Evolutionary conservation across 2,329 filamentous ascomycete genomes (phyloP).

Genomic region (Microsporum audouinii): DNA sequence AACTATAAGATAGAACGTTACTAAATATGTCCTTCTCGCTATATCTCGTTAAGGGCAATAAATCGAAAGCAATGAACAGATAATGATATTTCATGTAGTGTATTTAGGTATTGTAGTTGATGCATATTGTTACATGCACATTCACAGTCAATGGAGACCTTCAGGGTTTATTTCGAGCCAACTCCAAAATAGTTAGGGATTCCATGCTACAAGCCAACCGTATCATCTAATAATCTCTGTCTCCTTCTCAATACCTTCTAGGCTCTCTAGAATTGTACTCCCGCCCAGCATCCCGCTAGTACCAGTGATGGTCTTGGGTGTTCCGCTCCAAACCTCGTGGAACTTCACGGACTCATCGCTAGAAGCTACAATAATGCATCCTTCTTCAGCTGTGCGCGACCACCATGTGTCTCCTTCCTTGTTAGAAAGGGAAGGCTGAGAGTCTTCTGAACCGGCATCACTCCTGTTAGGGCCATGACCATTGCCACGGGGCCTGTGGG

Average conservation of each 20-base stretch:
- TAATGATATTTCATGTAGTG: background rate
- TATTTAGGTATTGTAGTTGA: background rate
- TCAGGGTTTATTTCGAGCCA: background rate
- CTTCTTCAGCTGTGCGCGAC: slow-evolving; percentile 52
- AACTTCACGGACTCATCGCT: slow-evolving; percentile 92
- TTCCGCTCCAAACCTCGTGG: slow-evolving; percentile 80
- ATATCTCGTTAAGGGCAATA: background rate
- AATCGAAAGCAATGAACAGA: background rate
- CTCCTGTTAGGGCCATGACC: background rate
- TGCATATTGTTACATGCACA: background rate
- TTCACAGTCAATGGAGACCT: background rate
- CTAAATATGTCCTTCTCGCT: background rate
- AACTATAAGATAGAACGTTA: too few relatives aligned
- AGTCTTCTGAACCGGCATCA: background rate
- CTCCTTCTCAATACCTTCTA: slow-evolving; percentile 60
- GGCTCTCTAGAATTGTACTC: slow-evolving; percentile 71
- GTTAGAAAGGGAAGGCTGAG: slow-evolving; percentile 16
- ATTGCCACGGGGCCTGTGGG: background rate
- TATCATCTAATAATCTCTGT: slow-evolving; percentile 53
- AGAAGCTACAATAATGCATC: slow-evolving; percentile 80
- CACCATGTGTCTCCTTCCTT: slow-evolving; percentile 46
- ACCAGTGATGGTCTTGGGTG: slow-evolving; percentile 43
- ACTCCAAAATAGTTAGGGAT: background rate
- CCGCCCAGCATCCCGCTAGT: slow-evolving; percentile 59
- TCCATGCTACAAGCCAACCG: background rate